Percentiles rank a stretch among this genome's conserved stretches.
Conservation (phyloP, 441 rosid genomes). For the Adansonia gregorii region DNA sequence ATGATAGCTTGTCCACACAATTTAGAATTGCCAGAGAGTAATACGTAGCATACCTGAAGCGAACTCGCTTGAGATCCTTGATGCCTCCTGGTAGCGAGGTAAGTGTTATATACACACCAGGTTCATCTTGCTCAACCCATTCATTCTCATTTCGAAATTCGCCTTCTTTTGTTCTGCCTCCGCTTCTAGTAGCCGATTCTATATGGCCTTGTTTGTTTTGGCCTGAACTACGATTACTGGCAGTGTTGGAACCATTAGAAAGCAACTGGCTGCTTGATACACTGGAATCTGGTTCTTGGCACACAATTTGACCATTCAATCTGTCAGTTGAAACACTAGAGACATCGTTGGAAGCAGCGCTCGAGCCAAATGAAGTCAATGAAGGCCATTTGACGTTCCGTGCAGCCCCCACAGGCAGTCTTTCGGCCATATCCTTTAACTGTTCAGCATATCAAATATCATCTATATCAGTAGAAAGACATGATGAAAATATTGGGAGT, state of each 20-base stretch:
- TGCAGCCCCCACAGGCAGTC: slow-evolving; percentile 72
- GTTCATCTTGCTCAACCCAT: slow-evolving; percentile 98
- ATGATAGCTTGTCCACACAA: background rate
- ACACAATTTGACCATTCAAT: slow-evolving; percentile 43
- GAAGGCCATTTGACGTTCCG: slow-evolving; percentile 62
- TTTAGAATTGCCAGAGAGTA: slow-evolving; percentile 8
- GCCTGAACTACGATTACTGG: slow-evolving; percentile 42
- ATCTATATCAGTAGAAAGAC: slow-evolving; percentile 19
- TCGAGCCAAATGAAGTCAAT: slow-evolving; percentile 54
- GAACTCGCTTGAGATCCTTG: slow-evolving; percentile 92
- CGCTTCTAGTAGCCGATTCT: slow-evolving; percentile 61
- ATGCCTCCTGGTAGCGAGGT: slow-evolving; percentile 78
- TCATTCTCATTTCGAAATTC: slow-evolving; percentile 67
- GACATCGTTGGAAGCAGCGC: slow-evolving; percentile 57
- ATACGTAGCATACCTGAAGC: slow-evolving; percentile 67
- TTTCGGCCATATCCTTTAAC: slow-evolving; percentile 94
- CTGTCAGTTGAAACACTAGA: slow-evolving; percentile 51
- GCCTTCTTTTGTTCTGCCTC: slow-evolving; percentile 56
- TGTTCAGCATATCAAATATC: slow-evolving; percentile 33
- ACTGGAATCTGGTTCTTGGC: slow-evolving; percentile 57
- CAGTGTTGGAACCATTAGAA: slow-evolving; percentile 55
- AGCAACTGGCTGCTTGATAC: slow-evolving; percentile 46
- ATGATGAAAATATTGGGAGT: background rate
- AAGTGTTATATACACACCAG: slow-evolving; percentile 90
- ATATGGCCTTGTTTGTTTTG: slow-evolving; percentile 50